Evolutionary conservation across 2,329 filamentous ascomycete species (phyloP), one percentile per base, ranked within the genome.

Genomic region (Ophiostoma himal-ulmi): DNA sequence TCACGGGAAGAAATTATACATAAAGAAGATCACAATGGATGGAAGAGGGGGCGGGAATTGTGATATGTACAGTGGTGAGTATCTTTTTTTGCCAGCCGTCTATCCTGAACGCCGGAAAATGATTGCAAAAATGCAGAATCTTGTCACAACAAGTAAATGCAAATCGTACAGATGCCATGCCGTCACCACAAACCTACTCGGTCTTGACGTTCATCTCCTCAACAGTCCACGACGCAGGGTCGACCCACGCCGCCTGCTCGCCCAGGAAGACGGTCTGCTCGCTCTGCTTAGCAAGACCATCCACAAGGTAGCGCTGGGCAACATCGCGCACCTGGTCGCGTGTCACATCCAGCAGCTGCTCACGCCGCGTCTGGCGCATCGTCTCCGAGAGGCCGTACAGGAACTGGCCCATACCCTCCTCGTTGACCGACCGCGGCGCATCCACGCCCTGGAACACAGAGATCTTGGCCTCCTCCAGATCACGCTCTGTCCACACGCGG

Each of bases 391-490:
- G 85, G 14, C 93, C 93, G 39, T 89, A 91, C 76, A 97, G 82
- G 80, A 99, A 99, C 69, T 89, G 85, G 62, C 87, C 85, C 88
- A 96, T 91, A 48, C 94, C 95, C 78, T 98, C 94, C 68, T 91
- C 85, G 78, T 91, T 95, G 30, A 98, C 93, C 54, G 91, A 90
- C 75, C 90, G 86, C 0, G 95, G 95, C 13, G 94, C 94, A 79
- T 99, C 95, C 11, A 97, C 87, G 48, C 87, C 84, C 80, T 99
- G 94, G 84, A 99, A 99, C 14, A 97, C 90, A 37, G 91, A 93
- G 54, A 99, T 87, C 81, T 99, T 99, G 73, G 95, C 95, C 79
- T 99, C 95, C 77, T 98, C 94, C 1, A 99, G 83, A 77, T 99
- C 94, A 52, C 90, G 88, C 34, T 91, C 88, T 1, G 88, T 89